These are phyloP conservation scores for Fusarium sp. DNA, from an alignment of 2,329 filamentous ascomycete species.

Conservation along the genomic window DNA sequence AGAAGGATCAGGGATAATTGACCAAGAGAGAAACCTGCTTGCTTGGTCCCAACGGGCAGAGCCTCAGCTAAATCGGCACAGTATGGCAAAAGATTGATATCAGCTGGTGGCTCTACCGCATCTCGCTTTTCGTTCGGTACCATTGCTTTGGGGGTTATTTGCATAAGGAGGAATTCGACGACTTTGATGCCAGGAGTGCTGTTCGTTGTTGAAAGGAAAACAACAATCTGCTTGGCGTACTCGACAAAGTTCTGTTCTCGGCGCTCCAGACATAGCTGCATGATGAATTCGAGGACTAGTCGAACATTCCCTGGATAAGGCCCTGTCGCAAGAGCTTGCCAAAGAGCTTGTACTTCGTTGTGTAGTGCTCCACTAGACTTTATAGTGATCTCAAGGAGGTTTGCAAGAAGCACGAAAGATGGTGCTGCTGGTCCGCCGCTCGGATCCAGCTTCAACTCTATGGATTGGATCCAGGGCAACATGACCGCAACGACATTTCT, in stretches of 20 bases:
- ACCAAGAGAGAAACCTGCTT: slow-evolving; percentile 89
- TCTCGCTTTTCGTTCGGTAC: slow-evolving; percentile 87
- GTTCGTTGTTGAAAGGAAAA: slow-evolving; percentile 87
- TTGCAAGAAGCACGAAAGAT: slow-evolving; percentile 94
- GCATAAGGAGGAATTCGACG: slow-evolving; percentile 90
- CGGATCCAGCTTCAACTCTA: slow-evolving; percentile 91
- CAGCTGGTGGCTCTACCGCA: slow-evolving; percentile 74
- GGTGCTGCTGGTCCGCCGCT: slow-evolving; percentile 90
- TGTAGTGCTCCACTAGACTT: slow-evolving; percentile 88
- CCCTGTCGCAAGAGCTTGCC: slow-evolving; percentile 94
- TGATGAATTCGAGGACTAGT: slow-evolving; percentile 95
- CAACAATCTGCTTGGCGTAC: slow-evolving; percentile 97
- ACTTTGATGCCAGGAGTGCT: slow-evolving; percentile 85
- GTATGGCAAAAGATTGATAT: slow-evolving; percentile 82
- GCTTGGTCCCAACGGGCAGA: slow-evolving; percentile 88
- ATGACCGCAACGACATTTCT: slow-evolving; percentile 95
- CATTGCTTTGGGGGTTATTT: slow-evolving; percentile 97
- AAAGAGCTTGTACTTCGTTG: slow-evolving; percentile 96
- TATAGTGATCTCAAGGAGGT: slow-evolving; percentile 95
- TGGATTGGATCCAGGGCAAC: slow-evolving; percentile 94
- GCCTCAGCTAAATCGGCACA: slow-evolving; percentile 85
- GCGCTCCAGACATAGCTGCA: slow-evolving; percentile 89
- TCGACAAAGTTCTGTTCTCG: slow-evolving; percentile 98
- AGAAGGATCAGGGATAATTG: slow-evolving; percentile 93
- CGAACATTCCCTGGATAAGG: slow-evolving; percentile 95